Percentiles rank a stretch among this genome's conserved stretches.
phyloP scores from a whole-genome alignment of 371 early-diverging fungal genomes.

The Rhizopus stolonifer region DNA sequence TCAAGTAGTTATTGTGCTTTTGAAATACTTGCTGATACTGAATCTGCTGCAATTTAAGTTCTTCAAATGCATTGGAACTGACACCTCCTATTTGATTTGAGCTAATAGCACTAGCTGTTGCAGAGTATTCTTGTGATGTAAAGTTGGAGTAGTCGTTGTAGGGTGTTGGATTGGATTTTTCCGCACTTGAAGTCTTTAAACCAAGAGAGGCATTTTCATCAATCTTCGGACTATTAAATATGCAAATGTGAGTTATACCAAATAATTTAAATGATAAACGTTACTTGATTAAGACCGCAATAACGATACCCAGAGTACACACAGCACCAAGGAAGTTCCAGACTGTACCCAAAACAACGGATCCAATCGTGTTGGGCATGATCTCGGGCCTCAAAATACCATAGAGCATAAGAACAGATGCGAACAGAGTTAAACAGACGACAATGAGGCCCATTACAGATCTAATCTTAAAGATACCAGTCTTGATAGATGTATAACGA shows the following conservation, averaged over 20 bases:
- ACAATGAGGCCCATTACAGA: conserved; percentile 25
- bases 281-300: conserved; percentile 29
- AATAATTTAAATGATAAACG: too few relatives aligned
- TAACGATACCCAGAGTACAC: conserved; percentile 16
- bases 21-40: conserved; percentile 29
- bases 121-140: conserved; percentile 23
- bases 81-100: too few relatives aligned
- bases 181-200: conserved; percentile 19
- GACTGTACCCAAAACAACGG: conserved; percentile 19
- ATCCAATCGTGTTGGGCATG: conserved; percentile 15
- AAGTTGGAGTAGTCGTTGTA: conserved; percentile 23
- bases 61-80: too few relatives aligned
- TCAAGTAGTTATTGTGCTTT: conserved; percentile 19
- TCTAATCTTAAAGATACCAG: conserved; percentile 43
- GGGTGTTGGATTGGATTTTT: conserved; percentile 13
- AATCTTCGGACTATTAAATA: conserved; percentile 22
- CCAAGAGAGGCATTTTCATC: conserved; percentile 17
- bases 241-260: too few relatives aligned
- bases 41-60: conserved; percentile 24
- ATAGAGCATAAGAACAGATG: conserved; percentile 23
- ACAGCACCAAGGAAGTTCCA: conserved; percentile 29
- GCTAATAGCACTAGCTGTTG: too few relatives aligned
- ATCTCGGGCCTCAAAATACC: conserved; percentile 26
- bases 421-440: conserved; percentile 27
- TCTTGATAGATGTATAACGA: conserved; percentile 38